phyloP scores from a whole-genome alignment of 2,329 filamentous ascomycete species.

The Polychaeton citri region DNA sequence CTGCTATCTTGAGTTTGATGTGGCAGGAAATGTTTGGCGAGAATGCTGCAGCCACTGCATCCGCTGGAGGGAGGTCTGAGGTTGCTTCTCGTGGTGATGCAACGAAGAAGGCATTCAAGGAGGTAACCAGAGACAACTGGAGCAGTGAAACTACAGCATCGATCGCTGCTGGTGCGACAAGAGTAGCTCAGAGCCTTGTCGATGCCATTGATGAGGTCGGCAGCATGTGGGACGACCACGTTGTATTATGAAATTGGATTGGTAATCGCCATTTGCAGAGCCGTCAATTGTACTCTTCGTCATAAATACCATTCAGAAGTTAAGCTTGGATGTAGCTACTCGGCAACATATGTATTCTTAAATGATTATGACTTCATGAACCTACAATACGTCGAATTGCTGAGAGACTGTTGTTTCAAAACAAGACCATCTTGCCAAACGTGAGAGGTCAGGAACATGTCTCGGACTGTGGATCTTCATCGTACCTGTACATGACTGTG shows the following conservation, averaged over 20 bases:
- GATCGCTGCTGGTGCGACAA: constrained; percentile 4
- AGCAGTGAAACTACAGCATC: constrained; percentile 1
- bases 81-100: neutral
- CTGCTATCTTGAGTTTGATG: neutral
- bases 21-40: neutral
- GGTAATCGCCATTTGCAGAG: too few species aligned
- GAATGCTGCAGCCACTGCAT: neutral
- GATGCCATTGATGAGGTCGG: constrained; percentile 16
- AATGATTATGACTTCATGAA: too few species aligned
- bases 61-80: neutral
- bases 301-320: too few species aligned
- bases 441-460: too few species aligned
- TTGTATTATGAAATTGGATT: neutral
- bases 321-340: too few species aligned
- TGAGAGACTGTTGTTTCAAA: too few species aligned
- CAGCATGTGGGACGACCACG: constrained; percentile 14
- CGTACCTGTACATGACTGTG: too few species aligned
- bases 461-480: too few species aligned
- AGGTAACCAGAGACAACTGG: neutral
- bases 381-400: too few species aligned
- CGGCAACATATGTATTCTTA: too few species aligned
- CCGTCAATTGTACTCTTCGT: too few species aligned
- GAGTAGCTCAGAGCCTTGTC: constrained; percentile 9
- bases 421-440: too few species aligned
- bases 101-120: neutral